Base-by-base conservation (phyloP, 768 basidiomycete genomes). In the Solioccasus polychromus region DNA sequence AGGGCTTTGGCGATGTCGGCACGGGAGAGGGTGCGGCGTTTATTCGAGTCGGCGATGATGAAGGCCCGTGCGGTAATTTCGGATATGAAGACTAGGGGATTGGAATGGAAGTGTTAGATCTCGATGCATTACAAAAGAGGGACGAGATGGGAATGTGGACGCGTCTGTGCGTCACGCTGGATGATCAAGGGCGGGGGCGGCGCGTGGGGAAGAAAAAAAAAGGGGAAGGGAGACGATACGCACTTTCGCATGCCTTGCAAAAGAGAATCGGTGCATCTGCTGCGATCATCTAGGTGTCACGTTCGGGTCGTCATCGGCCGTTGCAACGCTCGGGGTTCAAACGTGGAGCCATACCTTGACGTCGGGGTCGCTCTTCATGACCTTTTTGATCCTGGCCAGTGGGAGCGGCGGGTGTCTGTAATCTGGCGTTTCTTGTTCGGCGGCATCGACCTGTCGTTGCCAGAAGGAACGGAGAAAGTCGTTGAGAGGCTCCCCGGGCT, bases 201-300 rank as follows among this genome's bases (percentile, higher is more conserved):
- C n/a, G n/a, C n/a, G n/a, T n/a, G n/a, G n/a, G n/a, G n/a, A n/a
- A n/a, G n/a, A n/a, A n/a, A n/a, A n/a, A n/a, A n/a, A n/a, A n/a
- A n/a, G n/a, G n/a, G 24, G 20, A 37, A 47, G 3, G 12, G 18
- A 15, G 7, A 25, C n/a, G 19, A 17, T 28, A 81, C 92, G 59
- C 57, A 97, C 95, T 88, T 77, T 98, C 95, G 69, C 95, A 98
- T 43, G 95, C 95, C 69, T 97, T 97, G 71, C 92, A 93, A 67
- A 97, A 95, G 30, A 98, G 71, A 47, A 98, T 88, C 6, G 95
- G 95, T 9, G 92, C 95, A 68, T 99, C 95, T 47, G 92, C 92
- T 42, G 95, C 92, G 57, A 98, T 98, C 95, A 98, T 98, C 93
- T 93, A 25, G 7, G 30, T 37, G 32, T 8, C 31, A 30, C 26